Base-by-base conservation (phyloP, 305 asterid genomes). In the Fraxinus sp. region DNA sequence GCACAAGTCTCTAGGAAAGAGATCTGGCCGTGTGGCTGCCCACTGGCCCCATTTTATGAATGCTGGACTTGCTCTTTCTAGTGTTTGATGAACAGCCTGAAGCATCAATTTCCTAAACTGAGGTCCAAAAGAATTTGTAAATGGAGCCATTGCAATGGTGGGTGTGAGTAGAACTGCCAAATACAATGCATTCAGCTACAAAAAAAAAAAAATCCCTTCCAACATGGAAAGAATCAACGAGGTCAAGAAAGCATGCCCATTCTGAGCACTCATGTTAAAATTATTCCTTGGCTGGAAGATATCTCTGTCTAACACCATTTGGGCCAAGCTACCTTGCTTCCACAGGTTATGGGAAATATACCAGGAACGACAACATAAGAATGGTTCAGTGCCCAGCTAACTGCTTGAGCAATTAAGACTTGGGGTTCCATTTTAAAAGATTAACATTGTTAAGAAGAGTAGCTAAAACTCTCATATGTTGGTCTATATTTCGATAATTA, bases 31-130 rank as follows among this genome's bases (percentile, higher is more conserved):
- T 36, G 98, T 91, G 68, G 98, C 98, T 32, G 98, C 98, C 98
- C 98, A 96, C 78, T 94, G 98, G 83, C 99, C 98, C 97, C 97
- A 96, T 85, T 94, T 96, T 85, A 96, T 96, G 84, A 96, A 96
- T 1, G 98, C 98, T 33, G 98, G 99, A 59, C 98, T 98, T 30
- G 98, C 98, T 84, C 87, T 86, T 91, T 92, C 98, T 13, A 96
- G 92, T 7, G 99, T 96, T 26, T 81, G 91, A 86, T 87, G 99
- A 83, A 96, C 93, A 83, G 90, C 88, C 73, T 89, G 93, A 79
- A 96, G 97, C 99, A 98, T 93, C 78, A 87, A 18, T 86, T 90
- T 91, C 85, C 98, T 84, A 64, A 87, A 95, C 70, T 52, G 73
- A 2, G 95, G 95, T 28, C 99, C 98, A 85, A 90, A 88, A 77